Evolutionary conservation across 108 stramenopile species (phyloP).

Genomic region (Conticribra weissflogii): DNA sequence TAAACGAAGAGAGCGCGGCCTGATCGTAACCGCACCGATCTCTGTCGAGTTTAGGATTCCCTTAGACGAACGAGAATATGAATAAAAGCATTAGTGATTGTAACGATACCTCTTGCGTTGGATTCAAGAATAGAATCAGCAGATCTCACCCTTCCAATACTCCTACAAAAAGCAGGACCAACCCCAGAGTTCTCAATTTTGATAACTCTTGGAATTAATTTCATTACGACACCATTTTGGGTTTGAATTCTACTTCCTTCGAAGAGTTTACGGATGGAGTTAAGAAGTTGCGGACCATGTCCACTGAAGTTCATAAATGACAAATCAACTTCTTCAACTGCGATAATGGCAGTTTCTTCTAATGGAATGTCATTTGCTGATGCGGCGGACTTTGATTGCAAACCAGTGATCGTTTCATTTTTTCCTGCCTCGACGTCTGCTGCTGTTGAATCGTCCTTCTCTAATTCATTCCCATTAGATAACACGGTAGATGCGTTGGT

Average conservation of each 20-base stretch:
- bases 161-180: constrained; percentile 74
- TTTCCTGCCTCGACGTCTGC: neutral
- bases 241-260: constrained; percentile 20
- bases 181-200: constrained; percentile 68
- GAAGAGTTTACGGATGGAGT: constrained; percentile 30
- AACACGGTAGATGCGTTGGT: too few relatives aligned
- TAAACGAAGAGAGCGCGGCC: constrained; percentile 47
- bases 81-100: constrained; percentile 1
- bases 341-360: neutral
- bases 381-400: neutral
- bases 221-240: constrained; percentile 18
- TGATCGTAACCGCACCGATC: constrained; percentile 5
- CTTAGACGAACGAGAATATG: constrained; percentile 6
- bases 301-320: constrained; percentile 63
- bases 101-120: too few relatives aligned
- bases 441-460: neutral
- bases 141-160: constrained; percentile 72
- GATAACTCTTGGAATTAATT: constrained; percentile 49
- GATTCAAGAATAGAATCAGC: too few relatives aligned
- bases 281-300: constrained; percentile 27
- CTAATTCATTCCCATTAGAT: too few relatives aligned
- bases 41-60: constrained; percentile 45
- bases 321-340: constrained; percentile 58
- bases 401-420: constrained; percentile 5
- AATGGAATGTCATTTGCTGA: neutral